Evolutionary conservation across 768 basidiomycete genomes (phyloP), one percentile per base, ranked within the genome.

Genomic region (Suillus ampliporus): DNA sequence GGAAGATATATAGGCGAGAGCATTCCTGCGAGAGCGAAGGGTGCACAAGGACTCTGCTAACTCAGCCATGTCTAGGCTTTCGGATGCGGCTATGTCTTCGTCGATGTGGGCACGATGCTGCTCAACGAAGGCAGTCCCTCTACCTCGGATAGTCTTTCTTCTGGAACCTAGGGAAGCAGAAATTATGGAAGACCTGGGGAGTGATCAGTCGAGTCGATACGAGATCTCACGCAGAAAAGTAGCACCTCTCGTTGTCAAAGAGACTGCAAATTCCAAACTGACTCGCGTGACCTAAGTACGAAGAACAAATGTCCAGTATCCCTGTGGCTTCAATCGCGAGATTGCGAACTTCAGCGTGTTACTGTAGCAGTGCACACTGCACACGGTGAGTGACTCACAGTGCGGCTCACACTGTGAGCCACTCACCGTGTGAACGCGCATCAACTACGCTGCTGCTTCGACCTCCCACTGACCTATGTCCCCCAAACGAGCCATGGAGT

Each of bases 221-320:
- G 17, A 50, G 19, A 28, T 28, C 15, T 28, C 17, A 17, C 26
- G 15, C 47, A 28, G 15, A 19, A 50, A 28, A 17, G 26, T 28
- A 50, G n/a, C n/a, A n/a, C 48, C 26, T 28, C 26, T 50, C 9
- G 26, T 19, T 28, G 15, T 23, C 23, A n/a, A n/a, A n/a, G n/a
- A n/a, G n/a, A n/a, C n/a, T 68, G 46, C 14, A 26, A 26, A 23
- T 48, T 48, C 21, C 23, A 47, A 21, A 26, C 47, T 17, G 21
- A 61, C 57, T 13, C 58, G 66, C 34, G 72, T 75, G 17, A 68
- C n/a, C n/a, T n/a, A n/a, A n/a, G n/a, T n/a, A n/a, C n/a, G n/a
- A n/a, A n/a, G n/a, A n/a, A n/a, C n/a, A n/a, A n/a, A n/a, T n/a
- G n/a, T n/a, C n/a, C n/a, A n/a, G n/a, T n/a, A n/a, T n/a, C n/a